Percentiles rank a stretch among this genome's conserved stretches.
phyloP scores from a whole-genome alignment of 108 stramenopile genomes.

The Discostella pseudostelligera region DNA sequence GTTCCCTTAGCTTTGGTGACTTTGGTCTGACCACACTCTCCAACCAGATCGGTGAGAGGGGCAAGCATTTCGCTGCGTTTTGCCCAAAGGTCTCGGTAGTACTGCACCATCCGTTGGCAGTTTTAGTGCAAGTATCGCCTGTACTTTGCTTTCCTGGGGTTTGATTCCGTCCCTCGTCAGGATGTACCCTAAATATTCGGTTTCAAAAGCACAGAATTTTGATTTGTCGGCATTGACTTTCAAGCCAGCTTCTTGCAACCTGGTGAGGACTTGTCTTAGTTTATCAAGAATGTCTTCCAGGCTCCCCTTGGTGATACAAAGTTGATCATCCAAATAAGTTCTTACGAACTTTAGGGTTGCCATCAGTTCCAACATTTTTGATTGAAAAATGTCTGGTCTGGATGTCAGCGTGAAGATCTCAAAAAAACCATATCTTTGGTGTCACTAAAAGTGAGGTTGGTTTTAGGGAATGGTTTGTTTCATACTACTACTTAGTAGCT shows the following conservation, averaged over 20 bases:
- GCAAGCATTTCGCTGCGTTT: constrained; percentile 43
- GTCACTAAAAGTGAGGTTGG: no score
- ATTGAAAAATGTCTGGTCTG: constrained; percentile 50
- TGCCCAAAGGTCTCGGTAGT: constrained; percentile 55
- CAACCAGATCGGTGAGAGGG: constrained; percentile 34
- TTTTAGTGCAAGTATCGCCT: constrained; percentile 37
- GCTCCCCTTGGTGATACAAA: no score
- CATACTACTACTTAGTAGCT: no score
- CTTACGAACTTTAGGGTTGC: constrained; percentile 24
- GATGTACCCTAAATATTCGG: constrained; percentile 33
- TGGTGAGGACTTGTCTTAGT: no score
- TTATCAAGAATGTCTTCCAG: no score
- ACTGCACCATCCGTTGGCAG: constrained; percentile 32
- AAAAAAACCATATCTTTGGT: no score
- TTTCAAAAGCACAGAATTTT: constrained; percentile 13
- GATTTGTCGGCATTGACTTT: no score
- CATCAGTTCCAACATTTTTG: constrained; percentile 36
- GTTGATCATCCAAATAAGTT: no score
- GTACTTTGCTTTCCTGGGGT: constrained; percentile 22
- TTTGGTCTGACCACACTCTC: constrained; percentile 21
- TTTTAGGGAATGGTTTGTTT: no score
- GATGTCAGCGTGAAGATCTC: no score
- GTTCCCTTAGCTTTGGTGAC: constrained; percentile 10
- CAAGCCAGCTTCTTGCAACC: no score
- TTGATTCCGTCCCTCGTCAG: constrained; percentile 14